These are phyloP conservation scores for barrel medic (Medicago truncatula) DNA, from an alignment of 306 rosid genomes.

Conservation along the genomic window DNA sequence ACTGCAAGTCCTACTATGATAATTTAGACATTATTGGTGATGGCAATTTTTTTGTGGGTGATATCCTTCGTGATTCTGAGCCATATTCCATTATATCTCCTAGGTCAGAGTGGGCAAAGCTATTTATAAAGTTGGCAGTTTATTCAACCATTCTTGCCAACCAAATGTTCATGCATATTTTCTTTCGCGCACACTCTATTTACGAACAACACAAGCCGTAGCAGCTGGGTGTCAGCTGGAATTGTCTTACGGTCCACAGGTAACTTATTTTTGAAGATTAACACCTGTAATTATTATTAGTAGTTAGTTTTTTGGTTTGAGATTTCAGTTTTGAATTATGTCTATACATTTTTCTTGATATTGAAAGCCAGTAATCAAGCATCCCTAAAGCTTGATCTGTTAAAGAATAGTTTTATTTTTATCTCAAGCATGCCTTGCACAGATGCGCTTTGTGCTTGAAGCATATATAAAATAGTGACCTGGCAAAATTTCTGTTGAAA, in stretches of 20 bases:
- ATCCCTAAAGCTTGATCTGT: constrained; percentile 32
- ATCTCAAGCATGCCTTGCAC: constrained; percentile 15
- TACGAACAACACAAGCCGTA: constrained; percentile 68
- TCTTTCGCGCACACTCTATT: constrained; percentile 70
- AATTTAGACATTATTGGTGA: constrained; percentile 37
- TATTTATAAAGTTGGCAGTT: constrained; percentile 78
- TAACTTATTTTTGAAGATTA: constrained; percentile 45
- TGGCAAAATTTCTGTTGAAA: constrained; percentile 9
- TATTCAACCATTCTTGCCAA: constrained; percentile 88
- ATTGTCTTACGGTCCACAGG: constrained; percentile 96
- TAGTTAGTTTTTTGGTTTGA: constrained; percentile 25
- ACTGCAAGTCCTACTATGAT: constrained; percentile 25
- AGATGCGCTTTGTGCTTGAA: constrained; percentile 15
- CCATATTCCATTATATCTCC: constrained; percentile 47
- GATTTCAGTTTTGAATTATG: constrained; percentile 10
- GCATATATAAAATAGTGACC: neutral
- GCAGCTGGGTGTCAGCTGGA: constrained; percentile 70
- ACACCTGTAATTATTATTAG: constrained; percentile 33
- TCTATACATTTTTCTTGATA: constrained; percentile 7
- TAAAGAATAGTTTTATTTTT: constrained; percentile 15
- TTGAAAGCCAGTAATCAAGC: constrained; percentile 28
- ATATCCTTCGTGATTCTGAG: constrained; percentile 35
- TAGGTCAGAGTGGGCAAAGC: constrained; percentile 89
- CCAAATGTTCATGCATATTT: constrained; percentile 87
- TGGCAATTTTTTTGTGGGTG: constrained; percentile 11